Base-by-base conservation (phyloP, 495 filamentous ascomycete genomes). In the Jackrogersella multiformis region DNA sequence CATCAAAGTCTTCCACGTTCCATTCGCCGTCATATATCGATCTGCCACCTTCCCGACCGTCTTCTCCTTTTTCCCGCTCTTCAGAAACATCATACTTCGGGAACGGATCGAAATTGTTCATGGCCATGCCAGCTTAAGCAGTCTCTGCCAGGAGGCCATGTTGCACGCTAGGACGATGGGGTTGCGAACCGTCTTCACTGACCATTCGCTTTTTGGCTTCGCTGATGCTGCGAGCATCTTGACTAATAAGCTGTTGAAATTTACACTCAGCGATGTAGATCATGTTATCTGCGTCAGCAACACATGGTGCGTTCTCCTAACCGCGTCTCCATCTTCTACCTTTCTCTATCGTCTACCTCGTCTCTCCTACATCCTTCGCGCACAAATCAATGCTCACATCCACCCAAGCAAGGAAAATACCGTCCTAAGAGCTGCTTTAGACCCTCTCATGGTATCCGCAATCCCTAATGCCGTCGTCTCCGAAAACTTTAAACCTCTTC, bases 261-360 rank as follows among this genome's bases (percentile, higher is more conserved):
- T 99, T 72, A 93, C 87, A 0, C 71, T 99, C 66, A 98, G 96
- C 72, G 95, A 99, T 74, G 94, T 99, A 9, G 95, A 97, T 69
- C 95, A 99, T 85, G 93, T 95, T 34, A 96, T 99, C 55, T 98
- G 95, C 66, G 95, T 99, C 68, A 96, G 92, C 72, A 93, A 99
- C 82, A 99, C 95, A 56, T 97, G 94, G 94, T 95, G 82, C 49
- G 84, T 68, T 39, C 20, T 21, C 1, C 36, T 20, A 41, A 30
- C 4, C n/a, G n/a, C n/a, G n/a, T n/a, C n/a, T n/a, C n/a, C n/a
- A n/a, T n/a, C n/a, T n/a, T 30, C 26, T 30, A 30, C 26, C 26
- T 7, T 7, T 30, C 26, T 30, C 4, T 7, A 30, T 30, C n/a
- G n/a, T n/a, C n/a, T n/a, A n/a, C n/a, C n/a, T n/a, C n/a, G n/a